Evolutionary conservation across 2,329 filamentous ascomycete species (phyloP).

Genomic region (Orbilia quercus): DNA sequence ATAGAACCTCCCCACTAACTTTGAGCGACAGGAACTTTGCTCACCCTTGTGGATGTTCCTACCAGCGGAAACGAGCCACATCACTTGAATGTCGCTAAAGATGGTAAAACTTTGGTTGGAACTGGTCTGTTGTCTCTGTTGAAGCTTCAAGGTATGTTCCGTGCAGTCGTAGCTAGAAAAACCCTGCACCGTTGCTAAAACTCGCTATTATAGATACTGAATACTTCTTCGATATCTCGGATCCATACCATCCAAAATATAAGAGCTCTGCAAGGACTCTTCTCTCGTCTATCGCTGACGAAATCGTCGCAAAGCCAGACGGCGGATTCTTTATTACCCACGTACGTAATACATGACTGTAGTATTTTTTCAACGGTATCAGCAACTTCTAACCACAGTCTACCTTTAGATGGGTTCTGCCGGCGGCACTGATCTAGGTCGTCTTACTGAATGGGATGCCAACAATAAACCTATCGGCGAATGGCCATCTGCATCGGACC

Average conservation of each 20-base stretch:
- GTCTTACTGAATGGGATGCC: slow-evolving; percentile 72
- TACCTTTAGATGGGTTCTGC: slow-evolving; percentile 62
- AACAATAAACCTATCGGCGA: slow-evolving; percentile 72
- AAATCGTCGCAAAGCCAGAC: slow-evolving; percentile 73
- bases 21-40: slow-evolving; percentile 65
- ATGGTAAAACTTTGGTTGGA: slow-evolving; percentile 71
- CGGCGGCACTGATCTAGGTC: slow-evolving; percentile 70
- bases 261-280: slow-evolving; percentile 71
- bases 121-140: slow-evolving; percentile 71
- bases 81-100: slow-evolving; percentile 69
- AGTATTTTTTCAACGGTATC: too few relatives aligned
- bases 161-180: neutral
- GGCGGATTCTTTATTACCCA: slow-evolving; percentile 63
- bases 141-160: slow-evolving; percentile 66
- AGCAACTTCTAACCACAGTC: neutral
- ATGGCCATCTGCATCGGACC: slow-evolving; percentile 69
- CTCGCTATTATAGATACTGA: slow-evolving; percentile 26
- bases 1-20: slow-evolving; percentile 59
- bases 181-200: neutral
- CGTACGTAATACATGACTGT: too few relatives aligned
- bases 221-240: slow-evolving; percentile 71
- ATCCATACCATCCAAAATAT: slow-evolving; percentile 72
- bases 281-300: slow-evolving; percentile 71
- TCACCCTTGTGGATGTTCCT: slow-evolving; percentile 71
- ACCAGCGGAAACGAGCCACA: slow-evolving; percentile 72